Base-by-base conservation (phyloP, 352 stramenopile species). In the Globisporangium iwayamae region DNA sequence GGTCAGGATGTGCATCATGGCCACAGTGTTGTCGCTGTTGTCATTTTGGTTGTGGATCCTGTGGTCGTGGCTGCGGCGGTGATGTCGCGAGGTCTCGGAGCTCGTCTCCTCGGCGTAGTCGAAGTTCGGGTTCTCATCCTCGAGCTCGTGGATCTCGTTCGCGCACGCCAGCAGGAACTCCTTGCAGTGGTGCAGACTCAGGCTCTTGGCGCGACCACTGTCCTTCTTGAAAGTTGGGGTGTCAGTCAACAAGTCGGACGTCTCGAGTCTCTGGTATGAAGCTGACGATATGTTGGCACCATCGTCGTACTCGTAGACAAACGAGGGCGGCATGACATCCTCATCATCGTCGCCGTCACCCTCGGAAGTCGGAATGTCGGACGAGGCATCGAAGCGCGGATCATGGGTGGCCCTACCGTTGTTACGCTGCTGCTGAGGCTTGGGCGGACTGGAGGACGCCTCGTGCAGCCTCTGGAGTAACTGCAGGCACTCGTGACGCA, bases 81-180 rank as follows among this genome's bases (percentile, higher is more conserved):
- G 56, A 16, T 41, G 51, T 3, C 51, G 11, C 10, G 14, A 36
- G 11, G 56, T 50, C 46, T 77, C 67, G 16, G 67, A 73, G 57
- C 47, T 55, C 6, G 72, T 84, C 53, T 86, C 73, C 36, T 89
- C 81, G 20, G 79, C 79, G 47, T 93, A 91, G 73, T 93, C 85
- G 34, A 91, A 91, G 50, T 67, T 67, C 9, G 83, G 73, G 59
- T 80, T 76, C n/a, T 78, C 72, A 16, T 86, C 83, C 48, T 93
- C 82, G 11, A 91, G 71, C 25, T 93, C 82, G 66, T 90, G 78
- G 70, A 93, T 91, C 60, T 93, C 82, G 68, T 91, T 93, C 13
- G 78, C 79, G 62, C 82, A 91, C 32, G 84, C 82, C 8, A 90
- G 74, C 48, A 93, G 56, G 56, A 91, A 93, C 30, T 77, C 72